Conservation (phyloP, 2,329 filamentous ascomycete species). For the Colletotrichum limetticola region DNA sequence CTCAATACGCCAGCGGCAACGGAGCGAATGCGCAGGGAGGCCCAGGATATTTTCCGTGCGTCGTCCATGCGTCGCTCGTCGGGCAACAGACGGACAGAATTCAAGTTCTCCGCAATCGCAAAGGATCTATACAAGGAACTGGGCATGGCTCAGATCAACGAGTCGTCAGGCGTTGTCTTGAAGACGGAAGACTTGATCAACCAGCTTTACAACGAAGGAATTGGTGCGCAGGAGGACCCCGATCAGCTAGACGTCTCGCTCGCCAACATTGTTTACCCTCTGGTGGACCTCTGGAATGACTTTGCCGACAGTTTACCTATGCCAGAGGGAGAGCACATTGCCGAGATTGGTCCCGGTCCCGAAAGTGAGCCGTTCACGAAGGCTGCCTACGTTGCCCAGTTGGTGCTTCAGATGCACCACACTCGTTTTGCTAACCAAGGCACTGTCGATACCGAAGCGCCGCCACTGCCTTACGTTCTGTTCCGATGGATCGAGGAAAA, state of each 20-base stretch:
- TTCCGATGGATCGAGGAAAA: conserved; percentile 84
- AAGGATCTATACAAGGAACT: conserved; percentile 73
- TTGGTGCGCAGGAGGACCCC: conserved; percentile 65
- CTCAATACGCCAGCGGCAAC: conserved; percentile 66
- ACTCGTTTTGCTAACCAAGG: conserved; percentile 54
- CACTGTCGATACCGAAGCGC: conserved; percentile 50
- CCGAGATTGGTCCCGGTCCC: conserved; percentile 73
- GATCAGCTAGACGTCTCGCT: conserved; percentile 67
- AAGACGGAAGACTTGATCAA: conserved; percentile 78
- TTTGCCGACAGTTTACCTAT: conserved; percentile 60
- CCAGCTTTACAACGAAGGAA: conserved; percentile 71
- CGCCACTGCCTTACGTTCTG: conserved; percentile 78
- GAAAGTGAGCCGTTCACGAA: conserved; percentile 75
- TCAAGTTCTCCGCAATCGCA: conserved; percentile 76
- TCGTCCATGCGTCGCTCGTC: conserved; percentile 58
- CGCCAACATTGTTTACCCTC: conserved; percentile 61
- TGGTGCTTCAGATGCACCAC: conserved; percentile 85
- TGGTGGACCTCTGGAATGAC: conserved; percentile 67
- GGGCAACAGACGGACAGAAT: conserved; percentile 61
- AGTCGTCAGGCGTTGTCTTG: conserved; percentile 78
- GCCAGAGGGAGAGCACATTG: conserved; percentile 63
- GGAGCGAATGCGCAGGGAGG: conserved; percentile 63
- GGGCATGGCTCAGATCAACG: conserved; percentile 70
- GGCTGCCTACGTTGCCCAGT: conserved; percentile 80
- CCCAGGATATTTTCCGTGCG: conserved; percentile 65